These are phyloP conservation scores for Colletotrichum costaricense DNA, from an alignment of 2,329 filamentous ascomycete genomes.

Conservation along the genomic window DNA sequence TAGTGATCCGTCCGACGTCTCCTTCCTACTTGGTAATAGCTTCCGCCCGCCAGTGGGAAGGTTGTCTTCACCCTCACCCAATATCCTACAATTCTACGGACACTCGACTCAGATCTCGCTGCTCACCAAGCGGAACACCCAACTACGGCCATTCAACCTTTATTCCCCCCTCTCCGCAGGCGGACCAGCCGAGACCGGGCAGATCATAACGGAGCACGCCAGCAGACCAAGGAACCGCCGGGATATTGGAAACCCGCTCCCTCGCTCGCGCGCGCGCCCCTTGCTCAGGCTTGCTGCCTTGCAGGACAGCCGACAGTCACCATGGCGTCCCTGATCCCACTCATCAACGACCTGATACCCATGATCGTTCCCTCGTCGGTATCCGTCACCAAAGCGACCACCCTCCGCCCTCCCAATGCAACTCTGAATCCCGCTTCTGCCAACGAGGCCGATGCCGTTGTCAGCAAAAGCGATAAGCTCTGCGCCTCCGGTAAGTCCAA, in stretches of 20 bases:
- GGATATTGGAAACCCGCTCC: not conserved
- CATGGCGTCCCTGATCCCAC: conserved; percentile 65
- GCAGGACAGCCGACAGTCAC: conserved; percentile 12
- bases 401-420: conserved; percentile 34
- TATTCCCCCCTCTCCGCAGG: not conserved
- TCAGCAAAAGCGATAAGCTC: conserved; percentile 72
- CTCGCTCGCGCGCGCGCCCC: not conserved
- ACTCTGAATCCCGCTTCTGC: conserved; percentile 53
- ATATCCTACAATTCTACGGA: not conserved
- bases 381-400: conserved; percentile 60
- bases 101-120: conserved; percentile 1
- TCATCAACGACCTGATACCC: conserved; percentile 68
- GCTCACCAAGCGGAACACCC: not conserved
- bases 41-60: conserved; percentile 22
- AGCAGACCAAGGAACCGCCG: not conserved
- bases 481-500: conserved; percentile 70
- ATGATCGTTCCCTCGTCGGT: conserved; percentile 70
- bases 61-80: conserved; percentile 6
- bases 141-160: not conserved
- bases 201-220: conserved; percentile 11
- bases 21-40: conserved; percentile 37
- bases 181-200: conserved; percentile 21
- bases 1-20: conserved; percentile 16
- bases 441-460: conserved; percentile 64
- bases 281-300: not conserved